Evolutionary conservation across 129 eudicot genomes (phyloP).

Genomic region (Artemisia tridentata): DNA sequence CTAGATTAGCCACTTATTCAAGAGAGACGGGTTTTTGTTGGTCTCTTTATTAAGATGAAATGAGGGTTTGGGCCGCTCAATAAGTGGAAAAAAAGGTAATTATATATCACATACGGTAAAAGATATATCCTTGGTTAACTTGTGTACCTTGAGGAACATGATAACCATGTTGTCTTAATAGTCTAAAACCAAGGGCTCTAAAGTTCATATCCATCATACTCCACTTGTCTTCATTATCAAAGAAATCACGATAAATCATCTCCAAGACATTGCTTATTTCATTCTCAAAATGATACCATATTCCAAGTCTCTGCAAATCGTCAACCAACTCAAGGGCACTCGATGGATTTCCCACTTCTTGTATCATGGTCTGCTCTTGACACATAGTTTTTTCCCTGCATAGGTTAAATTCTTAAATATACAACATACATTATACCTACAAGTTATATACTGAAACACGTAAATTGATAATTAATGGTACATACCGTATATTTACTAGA

Average conservation of each 20-base stretch:
- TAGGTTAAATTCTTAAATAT: no score
- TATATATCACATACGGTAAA: neutral
- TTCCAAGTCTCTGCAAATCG: neutral
- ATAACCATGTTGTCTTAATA: neutral
- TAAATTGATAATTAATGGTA: neutral
- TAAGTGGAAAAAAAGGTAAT: no score
- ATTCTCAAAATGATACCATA: neutral
- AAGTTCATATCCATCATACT: neutral
- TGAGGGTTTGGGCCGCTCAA: no score
- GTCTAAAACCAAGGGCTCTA: neutral
- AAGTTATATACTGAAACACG: no score
- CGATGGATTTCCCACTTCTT: neutral
- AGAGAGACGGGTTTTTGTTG: no score
- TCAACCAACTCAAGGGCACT: neutral
- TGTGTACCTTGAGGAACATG: neutral
- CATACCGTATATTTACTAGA: conserved; percentile 5
- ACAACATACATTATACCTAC: no score
- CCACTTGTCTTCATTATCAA: neutral
- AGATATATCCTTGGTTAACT: neutral
- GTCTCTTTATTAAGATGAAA: no score
- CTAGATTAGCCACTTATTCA: no score
- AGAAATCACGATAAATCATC: neutral
- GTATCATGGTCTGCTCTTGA: no score
- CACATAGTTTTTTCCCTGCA: no score
- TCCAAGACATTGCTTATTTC: neutral